Conservation (phyloP, 192 early-diverging fungal species). For the Coemansia sp. region DNA sequence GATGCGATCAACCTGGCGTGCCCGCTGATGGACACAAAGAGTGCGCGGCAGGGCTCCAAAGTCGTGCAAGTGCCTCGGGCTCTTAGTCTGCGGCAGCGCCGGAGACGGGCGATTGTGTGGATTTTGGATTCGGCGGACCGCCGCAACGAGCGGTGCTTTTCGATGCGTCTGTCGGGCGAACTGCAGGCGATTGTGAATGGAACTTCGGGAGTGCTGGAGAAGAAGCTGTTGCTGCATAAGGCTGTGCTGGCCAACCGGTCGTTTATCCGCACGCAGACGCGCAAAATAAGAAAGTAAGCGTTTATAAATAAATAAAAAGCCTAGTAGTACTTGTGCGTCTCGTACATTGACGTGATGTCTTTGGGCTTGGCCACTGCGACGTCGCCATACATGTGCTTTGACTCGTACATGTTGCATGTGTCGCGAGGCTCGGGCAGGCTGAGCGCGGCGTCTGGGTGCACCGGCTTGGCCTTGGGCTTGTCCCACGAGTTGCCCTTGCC, state of each 20-base stretch:
- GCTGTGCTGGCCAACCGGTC: slow-evolving; percentile 78
- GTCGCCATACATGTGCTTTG: slow-evolving; percentile 36
- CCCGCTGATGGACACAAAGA: slow-evolving; percentile 74
- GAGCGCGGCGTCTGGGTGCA: slow-evolving; percentile 13
- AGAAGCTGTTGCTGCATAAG: slow-evolving; percentile 79
- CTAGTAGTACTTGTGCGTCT: slow-evolving; percentile 33
- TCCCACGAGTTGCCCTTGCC: slow-evolving; percentile 40
- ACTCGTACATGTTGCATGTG: slow-evolving; percentile 29
- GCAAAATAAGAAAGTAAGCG: not conserved
- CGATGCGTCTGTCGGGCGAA: slow-evolving; percentile 73
- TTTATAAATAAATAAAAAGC: not conserved
- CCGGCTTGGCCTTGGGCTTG: slow-evolving; percentile 16
- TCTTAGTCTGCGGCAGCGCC: slow-evolving; percentile 73
- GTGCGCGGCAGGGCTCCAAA: slow-evolving; percentile 77
- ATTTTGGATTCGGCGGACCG: slow-evolving; percentile 72
- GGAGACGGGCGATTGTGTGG: slow-evolving; percentile 81
- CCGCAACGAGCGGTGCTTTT: slow-evolving; percentile 64
- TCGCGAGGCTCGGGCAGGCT: slow-evolving; percentile 21
- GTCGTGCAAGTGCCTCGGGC: slow-evolving; percentile 76
- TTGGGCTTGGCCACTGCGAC: slow-evolving; percentile 18
- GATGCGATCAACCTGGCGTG: slow-evolving; percentile 71
- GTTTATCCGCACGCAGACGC: slow-evolving; percentile 53
- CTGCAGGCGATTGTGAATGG: slow-evolving; percentile 79
- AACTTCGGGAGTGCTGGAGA: slow-evolving; percentile 64
- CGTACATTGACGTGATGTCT: slow-evolving; percentile 30